Conservation (phyloP, 805 yeast species). For the Cyberlindnera euphorbiiphila region DNA sequence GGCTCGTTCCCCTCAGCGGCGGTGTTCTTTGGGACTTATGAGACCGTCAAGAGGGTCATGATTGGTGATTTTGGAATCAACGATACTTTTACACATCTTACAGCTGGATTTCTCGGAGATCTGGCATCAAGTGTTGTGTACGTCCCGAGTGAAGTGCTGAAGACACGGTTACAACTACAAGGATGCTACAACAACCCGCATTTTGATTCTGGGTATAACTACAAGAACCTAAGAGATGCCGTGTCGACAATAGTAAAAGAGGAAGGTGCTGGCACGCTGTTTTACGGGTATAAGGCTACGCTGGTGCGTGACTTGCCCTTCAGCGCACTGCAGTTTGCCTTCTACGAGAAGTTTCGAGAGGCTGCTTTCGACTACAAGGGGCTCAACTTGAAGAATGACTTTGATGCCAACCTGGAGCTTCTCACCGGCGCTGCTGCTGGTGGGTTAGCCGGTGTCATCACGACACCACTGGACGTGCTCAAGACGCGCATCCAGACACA, state of each 20-base stretch:
- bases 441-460: constrained; percentile 81
- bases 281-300: constrained; percentile 93
- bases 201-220: constrained; percentile 83
- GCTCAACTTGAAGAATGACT: constrained; percentile 34
- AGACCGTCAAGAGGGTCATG: constrained; percentile 66
- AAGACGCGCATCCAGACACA: constrained; percentile 94
- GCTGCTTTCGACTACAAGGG: constrained; percentile 44
- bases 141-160: constrained; percentile 93
- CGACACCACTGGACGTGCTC: constrained; percentile 90
- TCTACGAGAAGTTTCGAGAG: constrained; percentile 79
- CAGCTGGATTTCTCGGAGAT: constrained; percentile 93
- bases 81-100: constrained; percentile 75
- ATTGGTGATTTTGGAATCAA: constrained; percentile 61
- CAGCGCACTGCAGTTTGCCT: constrained; percentile 93
- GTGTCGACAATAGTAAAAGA: constrained; percentile 51
- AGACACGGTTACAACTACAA: constrained; percentile 90
- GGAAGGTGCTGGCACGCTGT: constrained; percentile 77
- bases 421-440: constrained; percentile 95
- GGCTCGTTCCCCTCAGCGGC: constrained; percentile 96
- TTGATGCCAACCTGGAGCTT: constrained; percentile 61
- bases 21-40: constrained; percentile 91
- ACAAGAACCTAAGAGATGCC: constrained; percentile 72
- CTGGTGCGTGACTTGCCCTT: constrained; percentile 90
- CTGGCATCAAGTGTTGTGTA: constrained; percentile 82
- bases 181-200: constrained; percentile 79